Conservation (phyloP, 2,329 filamentous ascomycete species). For the Dryadomyces sulphureus region DNA sequence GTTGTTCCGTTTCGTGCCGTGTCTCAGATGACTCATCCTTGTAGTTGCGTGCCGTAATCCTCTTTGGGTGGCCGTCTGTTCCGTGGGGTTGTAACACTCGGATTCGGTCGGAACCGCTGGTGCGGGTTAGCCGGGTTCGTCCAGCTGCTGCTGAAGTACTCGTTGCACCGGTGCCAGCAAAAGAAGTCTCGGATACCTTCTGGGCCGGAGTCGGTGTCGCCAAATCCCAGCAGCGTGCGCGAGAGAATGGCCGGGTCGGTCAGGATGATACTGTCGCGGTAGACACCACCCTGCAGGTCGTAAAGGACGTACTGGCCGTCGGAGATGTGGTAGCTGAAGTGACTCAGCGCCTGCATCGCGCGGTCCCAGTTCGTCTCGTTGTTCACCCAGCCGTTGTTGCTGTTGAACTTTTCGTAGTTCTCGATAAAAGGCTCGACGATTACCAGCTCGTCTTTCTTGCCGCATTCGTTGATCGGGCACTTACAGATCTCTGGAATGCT, state of each 20-base stretch:
- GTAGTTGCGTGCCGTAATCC: no score
- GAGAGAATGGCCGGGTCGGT: conserved; percentile 28
- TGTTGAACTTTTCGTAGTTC: conserved; percentile 28
- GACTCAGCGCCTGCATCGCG: conserved; percentile 27
- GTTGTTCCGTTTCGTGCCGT: no score
- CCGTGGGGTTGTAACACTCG: no score
- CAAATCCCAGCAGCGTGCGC: conserved; percentile 19
- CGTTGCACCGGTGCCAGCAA: conserved; percentile 19
- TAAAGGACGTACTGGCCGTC: conserved; percentile 23
- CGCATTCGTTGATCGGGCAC: no score
- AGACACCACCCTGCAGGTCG: conserved; percentile 27
- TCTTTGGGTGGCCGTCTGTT: no score
- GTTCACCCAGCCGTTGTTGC: conserved; percentile 25
- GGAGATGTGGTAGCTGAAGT: conserved; percentile 25
- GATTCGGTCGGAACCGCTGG: background rate
- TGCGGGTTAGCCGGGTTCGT: conserved; percentile 7
- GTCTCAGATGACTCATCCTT: no score
- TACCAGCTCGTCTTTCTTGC: no score
- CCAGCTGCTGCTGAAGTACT: conserved; percentile 17
- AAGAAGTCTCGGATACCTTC: conserved; percentile 25
- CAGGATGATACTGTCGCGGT: conserved; percentile 20
- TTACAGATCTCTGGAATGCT: conserved; percentile 21
- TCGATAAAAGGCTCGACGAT: conserved; percentile 25
- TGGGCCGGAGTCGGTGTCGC: conserved; percentile 23
- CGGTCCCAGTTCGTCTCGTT: conserved; percentile 16